Percentiles rank a stretch among this genome's conserved stretches.
Evolutionary conservation across 306 rosid genomes (phyloP).

Genomic region (Quercus parvula): DNA sequence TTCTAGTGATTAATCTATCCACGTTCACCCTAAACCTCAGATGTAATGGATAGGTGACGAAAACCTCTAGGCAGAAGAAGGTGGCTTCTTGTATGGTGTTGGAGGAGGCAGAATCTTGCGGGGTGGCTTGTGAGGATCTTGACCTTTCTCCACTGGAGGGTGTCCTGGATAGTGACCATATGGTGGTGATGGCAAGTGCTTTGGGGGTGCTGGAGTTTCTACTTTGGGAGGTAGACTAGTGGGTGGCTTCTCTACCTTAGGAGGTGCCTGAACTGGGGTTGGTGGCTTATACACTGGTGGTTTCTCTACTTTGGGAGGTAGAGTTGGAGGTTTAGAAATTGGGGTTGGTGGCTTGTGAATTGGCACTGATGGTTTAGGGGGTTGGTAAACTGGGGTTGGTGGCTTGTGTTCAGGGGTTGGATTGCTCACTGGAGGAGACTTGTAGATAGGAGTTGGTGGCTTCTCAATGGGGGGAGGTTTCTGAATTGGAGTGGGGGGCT

Average conservation of each 20-base stretch:
- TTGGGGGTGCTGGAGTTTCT: not conserved
- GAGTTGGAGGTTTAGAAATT: not conserved
- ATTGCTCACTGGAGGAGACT: not conserved
- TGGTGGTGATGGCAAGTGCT: conserved; percentile 6
- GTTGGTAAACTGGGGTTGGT: not conserved
- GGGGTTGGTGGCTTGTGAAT: not conserved
- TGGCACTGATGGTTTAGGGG: not conserved
- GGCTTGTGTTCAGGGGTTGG: conserved; percentile 6
- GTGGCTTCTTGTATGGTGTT: not conserved
- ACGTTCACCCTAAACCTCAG: not conserved
- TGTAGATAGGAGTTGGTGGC: not conserved
- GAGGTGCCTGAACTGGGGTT: not conserved
- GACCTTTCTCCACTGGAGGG: not conserved
- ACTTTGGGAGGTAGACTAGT: not conserved
- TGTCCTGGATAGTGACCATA: conserved; percentile 9
- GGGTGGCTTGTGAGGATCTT: conserved; percentile 3
- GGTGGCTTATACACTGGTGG: conserved; percentile 12
- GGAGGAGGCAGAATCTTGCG: not conserved
- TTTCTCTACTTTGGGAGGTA: not conserved
- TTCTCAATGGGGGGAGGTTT: not conserved
- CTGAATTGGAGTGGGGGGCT: not conserved
- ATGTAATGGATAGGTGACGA: not conserved
- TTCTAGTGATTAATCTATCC: not conserved
- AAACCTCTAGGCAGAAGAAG: not conserved
- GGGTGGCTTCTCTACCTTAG: not conserved